Evolutionary conservation across 1,139 yeast genomes (phyloP), one percentile per base, ranked within the genome.

Genomic region (Blastobotrys apis): DNA sequence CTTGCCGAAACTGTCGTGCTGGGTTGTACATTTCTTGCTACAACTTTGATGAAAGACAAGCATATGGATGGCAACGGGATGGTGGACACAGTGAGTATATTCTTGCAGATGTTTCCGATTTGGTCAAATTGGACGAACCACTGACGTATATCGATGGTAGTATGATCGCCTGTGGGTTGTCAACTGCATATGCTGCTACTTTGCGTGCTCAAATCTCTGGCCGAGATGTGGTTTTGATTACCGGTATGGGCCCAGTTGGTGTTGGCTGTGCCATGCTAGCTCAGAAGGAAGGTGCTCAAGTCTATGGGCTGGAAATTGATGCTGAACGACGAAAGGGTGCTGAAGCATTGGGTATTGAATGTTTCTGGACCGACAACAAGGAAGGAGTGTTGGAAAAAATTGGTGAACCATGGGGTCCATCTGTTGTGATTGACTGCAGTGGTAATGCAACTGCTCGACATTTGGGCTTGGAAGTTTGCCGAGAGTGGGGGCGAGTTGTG

Each of bases 191-290:
- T 31, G 52, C 52, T 22, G 52, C 52, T 10, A 48, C 52, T 5
- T 15, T 48, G 19, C 27, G 52, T 32, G 50, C 50, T 26, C 39
- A 41, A 4, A 48, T 48, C 37, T 47, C 48, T 20, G 52, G 52
- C 20, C 33, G 52, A 13, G 52, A 48, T 33, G 47, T 42, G 12
- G 50, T 48, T 6, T 39, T 48, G 22, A 41, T 48, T 13, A 48
- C 52, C 12, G 52, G 52, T n/a, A 41, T 49, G 35, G 52, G 52
- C 3, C 52, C 52, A 19, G 52, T 49, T 10, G 52, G 52, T 4
- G 35, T 45, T 19, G 49, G 49, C 17, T 32, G 37, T 26, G 52
- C 51, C 2, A 21, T 45, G 29, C 40, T 49, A 13, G 52, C 52
- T 6, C 40, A 44, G 34, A 47, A 45, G 29, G 52, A 49, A 35